phyloP scores from a whole-genome alignment of 2,329 filamentous ascomycete species.

The Colletotrichum tabaci region DNA sequence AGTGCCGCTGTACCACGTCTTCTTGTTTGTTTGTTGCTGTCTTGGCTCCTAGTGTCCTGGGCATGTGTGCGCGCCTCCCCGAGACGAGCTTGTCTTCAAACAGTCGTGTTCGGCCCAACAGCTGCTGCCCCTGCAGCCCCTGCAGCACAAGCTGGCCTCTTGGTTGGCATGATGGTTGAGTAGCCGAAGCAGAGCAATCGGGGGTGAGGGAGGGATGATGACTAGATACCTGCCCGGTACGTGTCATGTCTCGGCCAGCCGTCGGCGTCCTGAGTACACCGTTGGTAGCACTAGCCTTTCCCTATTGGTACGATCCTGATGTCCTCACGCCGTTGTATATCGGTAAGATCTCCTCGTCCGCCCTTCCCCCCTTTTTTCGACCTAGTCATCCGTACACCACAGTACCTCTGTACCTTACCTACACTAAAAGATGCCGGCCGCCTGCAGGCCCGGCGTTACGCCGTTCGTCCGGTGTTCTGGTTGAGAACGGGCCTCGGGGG shows the following conservation, averaged over 20 bases:
- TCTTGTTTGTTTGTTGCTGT: constrained; percentile 27
- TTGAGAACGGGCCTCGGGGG: constrained; percentile 10
- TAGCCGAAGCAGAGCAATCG: constrained; percentile 20
- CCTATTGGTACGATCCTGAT: constrained; percentile 18
- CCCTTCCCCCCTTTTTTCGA: constrained; percentile 5
- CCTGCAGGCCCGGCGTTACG: constrained; percentile 31
- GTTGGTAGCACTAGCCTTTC: constrained; percentile 21
- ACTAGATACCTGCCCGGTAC: constrained; percentile 24
- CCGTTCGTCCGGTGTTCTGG: constrained; percentile 10
- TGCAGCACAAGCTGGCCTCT: constrained; percentile 25
- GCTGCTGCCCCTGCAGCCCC: constrained; percentile 19
- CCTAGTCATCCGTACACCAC: too few species aligned
- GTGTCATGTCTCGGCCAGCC: not conserved
- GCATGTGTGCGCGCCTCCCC: constrained; percentile 30
- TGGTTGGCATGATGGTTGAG: constrained; percentile 30
- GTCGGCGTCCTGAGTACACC: constrained; percentile 14
- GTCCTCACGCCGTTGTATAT: constrained; percentile 30
- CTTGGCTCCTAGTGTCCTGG: not conserved
- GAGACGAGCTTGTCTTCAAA: constrained; percentile 35
- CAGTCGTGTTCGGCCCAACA: constrained; percentile 27
- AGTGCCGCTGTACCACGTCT: constrained; percentile 2
- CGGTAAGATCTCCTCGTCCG: constrained; percentile 16
- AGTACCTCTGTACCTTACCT: too few species aligned
- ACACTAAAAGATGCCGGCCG: not conserved
- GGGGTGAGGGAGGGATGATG: not conserved